Evolutionary conservation across 2,329 filamentous ascomycete species (phyloP).

Genomic region (Trichoderma sp.): DNA sequence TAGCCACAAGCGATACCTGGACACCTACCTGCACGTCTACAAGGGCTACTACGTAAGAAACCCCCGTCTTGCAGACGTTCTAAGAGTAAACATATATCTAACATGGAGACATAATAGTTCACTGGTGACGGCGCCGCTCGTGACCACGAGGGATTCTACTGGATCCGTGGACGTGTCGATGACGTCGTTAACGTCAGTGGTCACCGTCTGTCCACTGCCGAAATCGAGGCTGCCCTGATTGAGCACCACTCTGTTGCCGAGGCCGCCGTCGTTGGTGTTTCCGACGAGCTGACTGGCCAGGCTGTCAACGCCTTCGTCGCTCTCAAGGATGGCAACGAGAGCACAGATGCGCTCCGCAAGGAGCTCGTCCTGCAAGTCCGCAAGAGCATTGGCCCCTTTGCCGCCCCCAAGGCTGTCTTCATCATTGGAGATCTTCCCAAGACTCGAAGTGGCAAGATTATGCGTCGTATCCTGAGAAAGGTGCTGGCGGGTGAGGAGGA

Average conservation of each 20-base stretch:
- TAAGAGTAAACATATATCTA: background rate
- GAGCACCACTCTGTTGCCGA: slow-evolving; percentile 89
- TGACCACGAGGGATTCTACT: slow-evolving; percentile 98
- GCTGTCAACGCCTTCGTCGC: slow-evolving; percentile 96
- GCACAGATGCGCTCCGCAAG: slow-evolving; percentile 79
- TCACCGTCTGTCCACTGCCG: slow-evolving; percentile 91
- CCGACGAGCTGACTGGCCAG: slow-evolving; percentile 93
- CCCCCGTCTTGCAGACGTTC: background rate
- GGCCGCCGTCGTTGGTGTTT: slow-evolving; percentile 89
- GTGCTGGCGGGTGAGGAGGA: slow-evolving; percentile 96
- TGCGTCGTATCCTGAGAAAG: slow-evolving; percentile 95
- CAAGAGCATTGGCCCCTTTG: slow-evolving; percentile 96
- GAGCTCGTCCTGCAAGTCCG: slow-evolving; percentile 92
- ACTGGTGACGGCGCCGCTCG: slow-evolving; percentile 91
- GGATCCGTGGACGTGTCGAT: slow-evolving; percentile 97
- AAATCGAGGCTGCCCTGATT: slow-evolving; percentile 95
- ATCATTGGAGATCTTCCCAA: slow-evolving; percentile 93
- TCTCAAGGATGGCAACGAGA: slow-evolving; percentile 79
- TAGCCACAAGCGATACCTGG: slow-evolving; percentile 97
- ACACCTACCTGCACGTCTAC: slow-evolving; percentile 97
- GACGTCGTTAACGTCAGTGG: slow-evolving; percentile 98
- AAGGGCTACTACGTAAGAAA: slow-evolving; percentile 91
- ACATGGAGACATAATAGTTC: slow-evolving; percentile 52
- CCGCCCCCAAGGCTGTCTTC: slow-evolving; percentile 89
- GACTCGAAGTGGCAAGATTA: slow-evolving; percentile 97